Percentiles rank a stretch among this genome's conserved stretches.
phyloP scores from a whole-genome alignment of 2,329 filamentous ascomycete genomes.

The Epicoccum nigrum region DNA sequence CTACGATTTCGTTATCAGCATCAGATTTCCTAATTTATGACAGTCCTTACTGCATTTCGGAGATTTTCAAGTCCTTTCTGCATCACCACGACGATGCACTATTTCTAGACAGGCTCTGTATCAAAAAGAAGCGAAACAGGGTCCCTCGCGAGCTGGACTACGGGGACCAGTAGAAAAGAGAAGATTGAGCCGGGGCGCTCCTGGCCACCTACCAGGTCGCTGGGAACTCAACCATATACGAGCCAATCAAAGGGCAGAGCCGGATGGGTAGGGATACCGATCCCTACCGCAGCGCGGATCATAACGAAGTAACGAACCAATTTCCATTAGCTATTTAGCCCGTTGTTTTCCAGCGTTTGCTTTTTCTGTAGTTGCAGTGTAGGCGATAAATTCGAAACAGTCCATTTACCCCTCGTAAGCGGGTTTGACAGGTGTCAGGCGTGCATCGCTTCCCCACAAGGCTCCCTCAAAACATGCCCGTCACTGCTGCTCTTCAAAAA shows the following conservation, averaged over 20 bases:
- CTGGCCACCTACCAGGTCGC: conserved; percentile 7
- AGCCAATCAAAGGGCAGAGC: conserved; percentile 2
- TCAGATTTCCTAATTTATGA: conserved; percentile 2
- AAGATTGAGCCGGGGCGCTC: neutral
- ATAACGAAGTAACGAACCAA: conserved; percentile 13
- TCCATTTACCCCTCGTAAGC: too few relatives aligned
- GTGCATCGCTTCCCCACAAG: too few relatives aligned
- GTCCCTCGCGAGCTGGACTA: neutral
- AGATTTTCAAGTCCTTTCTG: neutral
- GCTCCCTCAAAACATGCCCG: too few relatives aligned
- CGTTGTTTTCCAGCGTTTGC: neutral
- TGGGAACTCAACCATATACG: neutral
- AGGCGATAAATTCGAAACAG: too few relatives aligned
- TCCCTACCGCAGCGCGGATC: neutral
- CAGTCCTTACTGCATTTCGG: conserved; percentile 3
- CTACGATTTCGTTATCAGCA: conserved; percentile 4
- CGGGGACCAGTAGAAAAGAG: conserved; percentile 8
- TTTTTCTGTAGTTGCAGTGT: too few relatives aligned
- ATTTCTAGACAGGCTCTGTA: conserved; percentile 9
- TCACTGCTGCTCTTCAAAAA: too few relatives aligned
- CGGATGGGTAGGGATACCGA: conserved; percentile 2
- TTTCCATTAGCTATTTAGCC: neutral
- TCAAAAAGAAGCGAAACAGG: conserved; percentile 12
- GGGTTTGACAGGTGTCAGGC: too few relatives aligned
- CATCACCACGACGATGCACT: conserved; percentile 8